Percentiles rank a stretch among this genome's conserved stretches.
Evolutionary conservation across 2,329 filamentous ascomycete species (phyloP).

Genomic region (Penicillium frequentans): DNA sequence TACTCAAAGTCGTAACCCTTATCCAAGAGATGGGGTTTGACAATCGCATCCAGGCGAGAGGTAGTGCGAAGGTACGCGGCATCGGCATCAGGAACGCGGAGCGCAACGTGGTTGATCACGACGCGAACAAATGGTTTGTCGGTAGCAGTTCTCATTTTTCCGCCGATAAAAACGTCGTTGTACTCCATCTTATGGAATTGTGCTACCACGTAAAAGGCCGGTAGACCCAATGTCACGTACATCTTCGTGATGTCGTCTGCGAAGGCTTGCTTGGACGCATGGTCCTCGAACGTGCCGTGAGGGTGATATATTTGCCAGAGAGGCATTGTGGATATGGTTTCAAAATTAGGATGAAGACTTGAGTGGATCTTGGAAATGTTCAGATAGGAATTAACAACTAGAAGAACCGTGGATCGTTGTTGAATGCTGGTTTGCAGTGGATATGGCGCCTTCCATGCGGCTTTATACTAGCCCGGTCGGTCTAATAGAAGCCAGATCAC

Average conservation of each 20-base stretch:
- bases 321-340: conserved; percentile 8
- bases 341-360: background rate
- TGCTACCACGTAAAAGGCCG: conserved; percentile 31
- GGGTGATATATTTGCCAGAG: conserved; percentile 25
- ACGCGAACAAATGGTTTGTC: conserved; percentile 19
- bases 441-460: no score
- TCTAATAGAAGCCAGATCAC: background rate
- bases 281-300: conserved; percentile 8
- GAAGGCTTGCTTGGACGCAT: conserved; percentile 15
- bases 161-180: conserved; percentile 14
- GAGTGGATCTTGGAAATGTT: background rate
- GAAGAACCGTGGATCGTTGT: no score
- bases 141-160: background rate
- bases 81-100: conserved; percentile 10
- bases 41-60: conserved; percentile 9
- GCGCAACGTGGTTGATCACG: conserved; percentile 20
- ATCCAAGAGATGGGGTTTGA: conserved; percentile 18
- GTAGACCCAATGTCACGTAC: conserved; percentile 24
- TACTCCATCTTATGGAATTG: conserved; percentile 22
- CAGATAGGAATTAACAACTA: no score
- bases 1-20: conserved; percentile 24
- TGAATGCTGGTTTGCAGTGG: no score
- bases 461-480: background rate
- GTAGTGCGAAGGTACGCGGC: conserved; percentile 2
- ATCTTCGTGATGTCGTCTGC: conserved; percentile 26